Conservation (phyloP, 768 basidiomycete genomes). For the Russula abietina region DNA sequence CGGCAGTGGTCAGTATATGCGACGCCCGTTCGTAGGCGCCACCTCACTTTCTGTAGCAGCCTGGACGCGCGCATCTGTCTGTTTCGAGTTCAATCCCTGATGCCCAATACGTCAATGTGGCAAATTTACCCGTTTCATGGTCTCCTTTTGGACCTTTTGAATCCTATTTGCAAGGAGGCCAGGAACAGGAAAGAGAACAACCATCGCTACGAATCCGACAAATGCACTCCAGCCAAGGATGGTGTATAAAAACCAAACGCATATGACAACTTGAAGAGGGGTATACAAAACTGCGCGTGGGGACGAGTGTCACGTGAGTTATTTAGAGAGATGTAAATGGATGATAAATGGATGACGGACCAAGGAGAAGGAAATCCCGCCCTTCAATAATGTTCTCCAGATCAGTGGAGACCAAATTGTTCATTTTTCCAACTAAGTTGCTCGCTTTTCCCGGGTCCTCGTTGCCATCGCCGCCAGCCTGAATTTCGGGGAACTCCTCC, state of each 20-base stretch:
- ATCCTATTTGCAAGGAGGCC: conserved; percentile 36
- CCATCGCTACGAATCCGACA: conserved; percentile 38
- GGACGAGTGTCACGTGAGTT: not conserved
- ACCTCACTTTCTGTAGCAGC: conserved; percentile 38
- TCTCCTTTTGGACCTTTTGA: conserved; percentile 34
- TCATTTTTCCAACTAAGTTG: conserved; percentile 68
- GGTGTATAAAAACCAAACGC: conserved; percentile 38
- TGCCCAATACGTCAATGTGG: not conserved
- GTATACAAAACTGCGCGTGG: conserved; percentile 30
- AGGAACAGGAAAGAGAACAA: conserved; percentile 40
- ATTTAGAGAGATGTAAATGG: not conserved
- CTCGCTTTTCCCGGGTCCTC: conserved; percentile 25
- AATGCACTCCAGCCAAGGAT: conserved; percentile 50
- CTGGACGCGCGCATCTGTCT: conserved; percentile 46
- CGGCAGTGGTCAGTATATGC: conserved; percentile 7
- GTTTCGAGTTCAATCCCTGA: not conserved
- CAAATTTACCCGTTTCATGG: conserved; percentile 37
- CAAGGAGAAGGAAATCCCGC: conserved; percentile 27
- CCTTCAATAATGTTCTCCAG: conserved; percentile 31
- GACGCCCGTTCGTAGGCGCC: too few relatives aligned
- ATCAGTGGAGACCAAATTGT: conserved; percentile 70
- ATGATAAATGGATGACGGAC: conserved; percentile 2
- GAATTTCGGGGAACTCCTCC: not conserved
- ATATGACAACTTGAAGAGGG: conserved; percentile 39
- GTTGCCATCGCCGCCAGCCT: not conserved